phyloP scores from a whole-genome alignment of 1,284 basidiomycete species.

The Fomitopsis pinicola region DNA sequence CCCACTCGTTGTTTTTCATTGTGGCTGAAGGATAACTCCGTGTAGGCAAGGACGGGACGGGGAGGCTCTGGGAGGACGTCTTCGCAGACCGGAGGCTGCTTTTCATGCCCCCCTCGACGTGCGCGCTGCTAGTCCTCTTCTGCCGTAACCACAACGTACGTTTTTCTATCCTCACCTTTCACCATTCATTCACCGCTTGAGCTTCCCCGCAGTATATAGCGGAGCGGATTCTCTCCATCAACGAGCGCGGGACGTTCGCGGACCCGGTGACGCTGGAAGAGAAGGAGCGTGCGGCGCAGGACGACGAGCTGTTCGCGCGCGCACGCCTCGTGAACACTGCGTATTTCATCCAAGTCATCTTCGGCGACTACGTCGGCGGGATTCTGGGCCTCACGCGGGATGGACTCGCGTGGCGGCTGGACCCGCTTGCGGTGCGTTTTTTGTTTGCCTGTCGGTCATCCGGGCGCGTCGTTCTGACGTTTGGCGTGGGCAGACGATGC shows the following conservation, averaged over 20 bases:
- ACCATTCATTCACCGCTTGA: conserved; percentile 3
- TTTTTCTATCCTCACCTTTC: not conserved
- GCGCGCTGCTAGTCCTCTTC: conserved; percentile 67
- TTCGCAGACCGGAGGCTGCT: conserved; percentile 68
- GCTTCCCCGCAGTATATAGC: conserved; percentile 54
- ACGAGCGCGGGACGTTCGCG: conserved; percentile 51
- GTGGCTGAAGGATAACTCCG: not conserved
- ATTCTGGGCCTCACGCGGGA: conserved; percentile 66
- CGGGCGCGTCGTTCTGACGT: not conserved
- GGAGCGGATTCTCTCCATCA: conserved; percentile 62
- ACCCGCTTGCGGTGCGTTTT: conserved; percentile 52
- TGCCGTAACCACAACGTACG: conserved; percentile 73
- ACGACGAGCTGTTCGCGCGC: conserved; percentile 74
- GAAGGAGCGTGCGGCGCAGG: conserved; percentile 40
- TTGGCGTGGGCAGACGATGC: conserved; percentile 34
- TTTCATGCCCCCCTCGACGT: conserved; percentile 70
- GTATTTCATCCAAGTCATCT: conserved; percentile 64
- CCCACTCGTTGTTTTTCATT: not conserved
- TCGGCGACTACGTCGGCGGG: conserved; percentile 70
- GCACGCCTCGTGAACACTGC: conserved; percentile 64
- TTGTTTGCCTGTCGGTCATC: not conserved
- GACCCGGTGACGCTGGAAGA: conserved; percentile 29
- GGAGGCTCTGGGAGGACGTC: conserved; percentile 61
- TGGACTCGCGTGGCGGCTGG: conserved; percentile 54
- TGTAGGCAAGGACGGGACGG: conserved; percentile 51